Evolutionary conservation across 2,329 filamentous ascomycete genomes (phyloP).

Genomic region (Plenodomus lindquistii): DNA sequence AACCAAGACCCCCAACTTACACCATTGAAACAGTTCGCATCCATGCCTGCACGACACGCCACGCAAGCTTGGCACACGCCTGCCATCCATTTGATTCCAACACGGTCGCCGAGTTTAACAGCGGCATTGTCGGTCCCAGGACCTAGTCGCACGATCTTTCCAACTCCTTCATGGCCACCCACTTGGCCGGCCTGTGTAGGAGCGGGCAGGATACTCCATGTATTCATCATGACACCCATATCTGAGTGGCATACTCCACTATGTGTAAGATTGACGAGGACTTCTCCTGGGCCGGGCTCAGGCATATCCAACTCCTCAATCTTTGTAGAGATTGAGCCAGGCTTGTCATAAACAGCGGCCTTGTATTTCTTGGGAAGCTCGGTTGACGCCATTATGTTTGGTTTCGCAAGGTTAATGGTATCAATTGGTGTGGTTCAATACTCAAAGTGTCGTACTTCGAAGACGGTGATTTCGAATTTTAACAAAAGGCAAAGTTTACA

Average conservation of each 20-base stretch:
- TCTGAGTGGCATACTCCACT: constrained; percentile 69
- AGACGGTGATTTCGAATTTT: too few relatives aligned
- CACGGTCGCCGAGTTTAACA: constrained; percentile 68
- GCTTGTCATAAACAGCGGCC: constrained; percentile 67
- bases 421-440: too few relatives aligned
- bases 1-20: constrained; percentile 25
- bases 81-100: constrained; percentile 71
- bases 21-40: constrained; percentile 37
- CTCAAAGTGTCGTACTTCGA: too few relatives aligned
- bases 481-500: too few relatives aligned
- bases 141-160: constrained; percentile 67
- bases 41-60: constrained; percentile 50
- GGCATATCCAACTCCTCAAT: constrained; percentile 66
- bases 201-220: constrained; percentile 60
- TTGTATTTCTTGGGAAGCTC: constrained; percentile 62
- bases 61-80: constrained; percentile 55
- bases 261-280: constrained; percentile 66
- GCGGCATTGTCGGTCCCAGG: constrained; percentile 59
- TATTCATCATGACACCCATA: constrained; percentile 54
- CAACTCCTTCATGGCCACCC: constrained; percentile 72
- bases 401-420: background rate
- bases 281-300: constrained; percentile 65
- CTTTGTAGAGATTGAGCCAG: constrained; percentile 67
- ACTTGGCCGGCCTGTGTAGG: constrained; percentile 65
- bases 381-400: background rate